A percentile compares a stretch with the other conserved stretches of the same genome.
phyloP scores from a whole-genome alignment of 139 green algal species.

The Chlorella sp. region DNA sequence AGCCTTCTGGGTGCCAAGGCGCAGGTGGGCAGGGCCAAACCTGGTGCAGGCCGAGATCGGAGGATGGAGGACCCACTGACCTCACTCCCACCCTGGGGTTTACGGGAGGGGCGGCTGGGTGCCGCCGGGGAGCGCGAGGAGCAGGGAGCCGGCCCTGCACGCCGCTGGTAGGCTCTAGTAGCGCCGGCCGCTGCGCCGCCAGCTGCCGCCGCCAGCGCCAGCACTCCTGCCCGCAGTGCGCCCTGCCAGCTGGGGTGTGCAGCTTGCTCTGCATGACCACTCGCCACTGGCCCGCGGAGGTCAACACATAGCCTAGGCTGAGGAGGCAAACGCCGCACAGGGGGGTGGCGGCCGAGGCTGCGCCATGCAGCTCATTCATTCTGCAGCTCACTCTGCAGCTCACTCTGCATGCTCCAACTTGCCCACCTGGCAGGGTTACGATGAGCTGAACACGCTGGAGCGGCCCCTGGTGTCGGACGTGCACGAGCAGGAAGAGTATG shows the following conservation, averaged over 20 bases:
- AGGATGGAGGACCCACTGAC: neutral
- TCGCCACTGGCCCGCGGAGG: no score
- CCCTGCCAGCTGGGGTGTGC: no score
- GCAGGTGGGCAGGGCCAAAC: conserved; percentile 1
- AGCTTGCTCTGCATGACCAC: no score
- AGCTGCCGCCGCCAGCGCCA: neutral
- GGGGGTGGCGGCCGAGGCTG: no score
- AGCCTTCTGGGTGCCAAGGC: conserved; percentile 32
- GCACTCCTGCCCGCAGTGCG: no score
- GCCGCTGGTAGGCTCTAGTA: neutral
- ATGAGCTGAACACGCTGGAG: conserved; percentile 49
- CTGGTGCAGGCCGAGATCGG: neutral
- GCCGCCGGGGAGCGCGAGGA: no score
- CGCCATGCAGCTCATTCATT: no score
- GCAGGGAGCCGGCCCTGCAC: no score
- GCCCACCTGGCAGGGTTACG: conserved; percentile 36
- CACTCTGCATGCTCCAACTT: neutral
- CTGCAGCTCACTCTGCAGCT: no score
- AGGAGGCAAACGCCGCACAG: no score
- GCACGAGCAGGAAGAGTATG: conserved; percentile 38
- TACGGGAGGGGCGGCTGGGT: no score
- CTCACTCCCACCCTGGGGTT: neutral
- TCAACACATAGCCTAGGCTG: no score
- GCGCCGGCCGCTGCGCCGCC: neutral
- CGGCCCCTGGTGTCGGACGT: conserved; percentile 35